Base-by-base conservation (phyloP, 345 rosid genomes). In the Aquilaria malaccensis region DNA sequence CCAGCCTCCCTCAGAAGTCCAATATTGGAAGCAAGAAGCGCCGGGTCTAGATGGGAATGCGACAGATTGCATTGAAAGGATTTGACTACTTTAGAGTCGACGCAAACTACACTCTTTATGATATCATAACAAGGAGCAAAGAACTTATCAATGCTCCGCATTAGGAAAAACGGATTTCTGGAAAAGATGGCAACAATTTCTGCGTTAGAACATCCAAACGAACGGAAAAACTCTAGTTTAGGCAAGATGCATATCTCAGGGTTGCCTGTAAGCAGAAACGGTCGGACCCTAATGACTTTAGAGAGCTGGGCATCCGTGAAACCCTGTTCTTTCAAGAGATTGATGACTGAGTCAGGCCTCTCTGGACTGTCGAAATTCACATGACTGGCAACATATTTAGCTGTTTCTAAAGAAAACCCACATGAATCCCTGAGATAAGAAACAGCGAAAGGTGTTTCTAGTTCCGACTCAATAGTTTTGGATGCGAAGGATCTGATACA, bases 401-500 rank as follows among this genome's bases (percentile, higher is more conserved):
- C 77, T 11, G 63, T 56, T 47, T 72, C 67, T 2, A 70, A 68
- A 13, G 77, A 79, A 7, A 81, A 60, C 53, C 78, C 86, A 64
- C 59, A 66, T 33, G 51, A 13, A 4, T 69, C 60, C 2, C 64
- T 60, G 54, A 77, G 82, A 65, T 75, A 75, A 11, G 77, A 73
- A 12, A 73, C 72, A 33, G 72, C 50, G 50, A 77, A 77, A 37
- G 43, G 43, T 37, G 7, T 37, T 37, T 37, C 43, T 37, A 4
- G 7, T 37, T 37, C 43, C 7, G 43, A 37, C 7, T 37, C 43
- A 37, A 37, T 5, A 37, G 43, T 37, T 37, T 37, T 37, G 5
- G 43, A 37, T 9, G 43, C 43, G 7, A 37, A 37, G 43, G 43
- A 37, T 5, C 43, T 37, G 43, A 37, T 9, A 37, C 43, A 9